Evolutionary conservation across 2,329 filamentous ascomycete species (phyloP), one percentile per base, ranked within the genome.

Genomic region (Cyphellophora attinorum): DNA sequence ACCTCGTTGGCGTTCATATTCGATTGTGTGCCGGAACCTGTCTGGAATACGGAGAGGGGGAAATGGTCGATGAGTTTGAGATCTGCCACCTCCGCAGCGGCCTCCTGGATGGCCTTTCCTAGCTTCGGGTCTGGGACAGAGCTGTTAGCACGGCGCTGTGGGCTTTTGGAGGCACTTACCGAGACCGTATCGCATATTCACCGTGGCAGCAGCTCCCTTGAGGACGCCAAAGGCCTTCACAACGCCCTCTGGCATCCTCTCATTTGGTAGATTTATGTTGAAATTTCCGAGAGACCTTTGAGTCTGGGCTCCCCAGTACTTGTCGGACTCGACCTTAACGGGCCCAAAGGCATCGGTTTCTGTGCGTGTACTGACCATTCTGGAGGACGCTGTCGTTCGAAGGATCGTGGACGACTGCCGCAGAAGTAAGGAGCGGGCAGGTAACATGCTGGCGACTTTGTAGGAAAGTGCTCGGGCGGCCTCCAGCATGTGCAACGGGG

Each of bases 1-100:
- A 98, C 91, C 64, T 98, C 91, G 70, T 98, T 98, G 59, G 89
- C 88, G 69, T 98, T 98, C 91, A 96, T 96, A 77, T 94, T 96
- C 62, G 88, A 95, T 72, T 96, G 91, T 18, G 91, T 96, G 58
- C 91, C 91, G 33, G 91, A 96, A 46, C 91, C 91, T 35, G 91
- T 98, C 72, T 98, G 91, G 91, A 91, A 98, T 57, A 98, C 89
- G 38, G 96, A 89, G 42, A 96, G 83, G 47, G 91, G 91, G 68
- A 98, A 96, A 72, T 96, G 89, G 62, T 95, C 88, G 55, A 93
- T 62, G 52, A 96, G 80, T 74, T 95, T 93, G 57, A 91, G 78
- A 46, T 84, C 81, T 38, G 89, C 88, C 27, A 98, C 89, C 68
- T 98, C 91, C 45, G 79, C 74, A 46, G 91, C 86, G 39, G 91